Evolutionary conservation across 257 asterid genomes (phyloP).

Genomic region (Anisodus acutangulus): DNA sequence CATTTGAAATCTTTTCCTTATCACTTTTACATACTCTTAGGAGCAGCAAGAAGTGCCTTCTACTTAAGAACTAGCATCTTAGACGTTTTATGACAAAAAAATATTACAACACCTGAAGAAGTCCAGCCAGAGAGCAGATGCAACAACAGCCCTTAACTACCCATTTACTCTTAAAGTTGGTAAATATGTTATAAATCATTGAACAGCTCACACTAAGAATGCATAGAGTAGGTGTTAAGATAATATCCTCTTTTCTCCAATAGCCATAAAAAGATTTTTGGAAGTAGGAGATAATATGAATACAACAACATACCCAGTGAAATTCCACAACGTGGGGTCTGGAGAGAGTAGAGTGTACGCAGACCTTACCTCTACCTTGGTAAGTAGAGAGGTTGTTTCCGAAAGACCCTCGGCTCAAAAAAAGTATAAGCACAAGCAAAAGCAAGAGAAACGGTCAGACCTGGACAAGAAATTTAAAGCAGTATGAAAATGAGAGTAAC

Average conservation of each 20-base stretch:
- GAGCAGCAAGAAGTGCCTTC: not conserved
- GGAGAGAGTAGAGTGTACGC: no score
- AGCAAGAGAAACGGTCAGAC: no score
- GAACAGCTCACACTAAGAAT: not conserved
- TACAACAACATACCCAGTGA: no score
- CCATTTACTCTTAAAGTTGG: not conserved
- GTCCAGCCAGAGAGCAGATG: slow-evolving; percentile 6
- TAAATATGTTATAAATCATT: not conserved
- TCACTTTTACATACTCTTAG: not conserved
- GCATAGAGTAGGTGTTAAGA: not conserved
- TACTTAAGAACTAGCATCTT: slow-evolving; percentile 4
- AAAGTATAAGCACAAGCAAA: no score
- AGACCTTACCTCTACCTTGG: no score
- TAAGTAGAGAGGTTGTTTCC: no score
- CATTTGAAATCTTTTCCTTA: slow-evolving; percentile 15
- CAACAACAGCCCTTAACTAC: not conserved
- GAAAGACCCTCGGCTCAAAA: no score
- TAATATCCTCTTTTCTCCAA: not conserved
- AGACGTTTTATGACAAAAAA: not conserved
- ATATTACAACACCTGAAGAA: not conserved
- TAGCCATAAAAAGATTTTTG: not conserved
- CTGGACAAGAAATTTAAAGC: no score
- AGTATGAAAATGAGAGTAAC: no score
- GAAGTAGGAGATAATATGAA: not conserved
- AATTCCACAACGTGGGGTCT: no score